Conservation (phyloP, 257 asterid genomes). For the Marsdenia floribunda region DNA sequence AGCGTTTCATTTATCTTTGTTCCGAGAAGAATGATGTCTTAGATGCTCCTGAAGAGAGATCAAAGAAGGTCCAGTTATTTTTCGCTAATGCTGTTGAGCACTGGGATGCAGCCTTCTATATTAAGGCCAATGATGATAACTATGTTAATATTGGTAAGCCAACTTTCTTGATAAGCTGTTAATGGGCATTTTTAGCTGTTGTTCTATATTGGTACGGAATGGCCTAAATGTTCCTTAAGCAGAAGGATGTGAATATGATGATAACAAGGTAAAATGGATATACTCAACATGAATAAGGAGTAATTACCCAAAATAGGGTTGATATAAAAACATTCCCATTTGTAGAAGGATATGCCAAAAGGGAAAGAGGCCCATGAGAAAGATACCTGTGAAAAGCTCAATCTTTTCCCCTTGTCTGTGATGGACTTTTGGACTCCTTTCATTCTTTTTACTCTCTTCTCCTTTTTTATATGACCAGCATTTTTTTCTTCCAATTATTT, state of each 20-base stretch:
- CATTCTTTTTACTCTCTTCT: too few relatives aligned
- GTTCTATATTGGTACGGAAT: neutral
- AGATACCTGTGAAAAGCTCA: too few relatives aligned
- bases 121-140: conserved; percentile 77
- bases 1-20: conserved; percentile 5
- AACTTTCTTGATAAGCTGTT: conserved; percentile 4
- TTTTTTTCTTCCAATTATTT: too few relatives aligned
- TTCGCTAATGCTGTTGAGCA: conserved; percentile 66
- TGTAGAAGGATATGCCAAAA: too few relatives aligned
- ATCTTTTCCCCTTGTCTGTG: too few relatives aligned
- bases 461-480: too few relatives aligned
- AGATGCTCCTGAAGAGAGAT: conserved; percentile 54
- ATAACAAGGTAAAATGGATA: neutral
- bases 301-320: too few relatives aligned
- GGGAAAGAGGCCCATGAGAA: too few relatives aligned
- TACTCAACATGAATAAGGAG: neutral
- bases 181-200: neutral
- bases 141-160: conserved; percentile 69
- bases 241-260: neutral
- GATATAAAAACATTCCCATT: too few relatives aligned
- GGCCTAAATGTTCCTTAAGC: neutral
- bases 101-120: conserved; percentile 88
- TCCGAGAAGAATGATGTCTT: conserved; percentile 56
- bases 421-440: too few relatives aligned
- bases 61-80: conserved; percentile 66